Evolutionary conservation across 768 basidiomycete species (phyloP), one percentile per base, ranked within the genome.

Genomic region (Tephrocybe sp.): DNA sequence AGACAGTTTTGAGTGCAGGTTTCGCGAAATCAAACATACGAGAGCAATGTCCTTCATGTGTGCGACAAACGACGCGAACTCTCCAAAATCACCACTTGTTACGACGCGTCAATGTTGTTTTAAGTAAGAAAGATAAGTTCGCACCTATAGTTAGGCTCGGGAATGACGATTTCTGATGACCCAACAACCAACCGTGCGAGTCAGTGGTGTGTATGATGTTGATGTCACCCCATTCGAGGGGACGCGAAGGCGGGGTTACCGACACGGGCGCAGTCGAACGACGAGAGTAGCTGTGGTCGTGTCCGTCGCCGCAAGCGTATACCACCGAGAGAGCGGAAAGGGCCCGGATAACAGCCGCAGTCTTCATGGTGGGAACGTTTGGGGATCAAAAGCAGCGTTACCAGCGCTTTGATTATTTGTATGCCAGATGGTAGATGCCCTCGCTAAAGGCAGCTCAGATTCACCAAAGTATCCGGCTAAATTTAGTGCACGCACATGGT

Each of bases 191-290:
- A 31, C 75, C 71, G 69, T 89, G 86, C 31, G 80, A 88, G 64
- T 94, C 92, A 0, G 93, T 94, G 2, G 91, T 94, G 59, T 86
- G 83, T 38, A 94, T 76, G 59, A 94, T 79, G 62, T 95, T 95
- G 62, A 95, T 76, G 60, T 94, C 90, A n/a, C 86, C 83, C 93
- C 92, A 94, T 44, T 81, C 79, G 12, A 96, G 75, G 19, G 81
- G 78, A 16, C 84, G 73, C 47, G 78, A 77, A 4, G 92, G 92
- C 15, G 74, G 74, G 0, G 80, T 69, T 26, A 84, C 64, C 12
- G 69, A 68, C 12, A 67, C 55, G 38, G 72, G 65, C 5, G n/a
- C 34, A 0, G 78, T 74, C 43, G 68, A 64, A 43, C 71, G 69
- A 45, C 76, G 49, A 47, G 66, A 4, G 21, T 30, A 64, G 19